phyloP scores from a whole-genome alignment of 371 early-diverging fungal species.

The Mortierella sp. region DNA sequence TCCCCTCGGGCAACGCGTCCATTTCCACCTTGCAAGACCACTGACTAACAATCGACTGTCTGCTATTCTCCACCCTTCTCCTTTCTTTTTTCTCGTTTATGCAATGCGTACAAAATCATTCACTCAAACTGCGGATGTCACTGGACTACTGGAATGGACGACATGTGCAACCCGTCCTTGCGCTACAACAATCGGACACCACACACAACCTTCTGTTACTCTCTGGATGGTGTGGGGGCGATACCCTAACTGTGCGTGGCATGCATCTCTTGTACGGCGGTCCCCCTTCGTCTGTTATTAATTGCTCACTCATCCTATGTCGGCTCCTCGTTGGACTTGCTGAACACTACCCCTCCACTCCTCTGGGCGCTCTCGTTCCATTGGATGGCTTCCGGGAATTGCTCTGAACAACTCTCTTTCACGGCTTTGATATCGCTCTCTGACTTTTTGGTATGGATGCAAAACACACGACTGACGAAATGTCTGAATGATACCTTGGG shows the following conservation, averaged over 20 bases:
- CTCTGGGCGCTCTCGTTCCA: slow-evolving; percentile 27
- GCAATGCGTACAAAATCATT: too few relatives aligned
- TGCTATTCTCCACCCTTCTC: neutral
- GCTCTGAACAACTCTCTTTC: slow-evolving; percentile 35
- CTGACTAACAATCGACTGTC: neutral
- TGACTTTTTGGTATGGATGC: neutral
- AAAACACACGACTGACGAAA: neutral
- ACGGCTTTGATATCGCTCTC: slow-evolving; percentile 24
- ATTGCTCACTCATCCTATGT: slow-evolving; percentile 19
- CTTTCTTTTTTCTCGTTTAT: neutral
- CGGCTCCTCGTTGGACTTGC: neutral
- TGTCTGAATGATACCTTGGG: neutral
- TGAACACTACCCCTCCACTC: neutral
- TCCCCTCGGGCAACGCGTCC: too few relatives aligned
- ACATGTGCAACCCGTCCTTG: too few relatives aligned
- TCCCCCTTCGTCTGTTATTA: slow-evolving; percentile 11
- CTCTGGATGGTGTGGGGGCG: too few relatives aligned
- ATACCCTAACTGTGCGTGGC: neutral
- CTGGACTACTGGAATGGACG: slow-evolving; percentile 5
- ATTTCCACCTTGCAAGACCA: neutral
- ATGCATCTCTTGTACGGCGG: slow-evolving; percentile 1
- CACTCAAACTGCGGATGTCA: neutral
- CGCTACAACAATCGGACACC: neutral
- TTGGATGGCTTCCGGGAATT: slow-evolving; percentile 27
- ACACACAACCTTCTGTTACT: neutral